Conservation (phyloP, 495 filamentous ascomycete species). For the Penicillium roqueforti region DNA sequence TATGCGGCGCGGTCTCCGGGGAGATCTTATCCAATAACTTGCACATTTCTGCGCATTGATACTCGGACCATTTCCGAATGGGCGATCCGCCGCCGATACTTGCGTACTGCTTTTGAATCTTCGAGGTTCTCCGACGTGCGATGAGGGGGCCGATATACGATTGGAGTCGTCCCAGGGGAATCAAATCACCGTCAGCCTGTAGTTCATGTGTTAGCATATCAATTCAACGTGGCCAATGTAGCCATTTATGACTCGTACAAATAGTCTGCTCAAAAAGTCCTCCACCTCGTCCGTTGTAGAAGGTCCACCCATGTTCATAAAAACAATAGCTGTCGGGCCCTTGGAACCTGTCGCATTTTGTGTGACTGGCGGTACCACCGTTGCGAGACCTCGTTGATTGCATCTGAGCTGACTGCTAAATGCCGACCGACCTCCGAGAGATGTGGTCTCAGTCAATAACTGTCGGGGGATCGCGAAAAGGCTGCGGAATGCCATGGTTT, state of each 20-base stretch:
- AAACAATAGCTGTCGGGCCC: slow-evolving; percentile 90
- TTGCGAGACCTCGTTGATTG: slow-evolving; percentile 51
- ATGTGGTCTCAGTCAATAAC: slow-evolving; percentile 24
- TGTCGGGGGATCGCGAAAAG: slow-evolving; percentile 31
- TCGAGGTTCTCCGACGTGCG: slow-evolving; percentile 79
- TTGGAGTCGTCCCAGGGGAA: slow-evolving; percentile 92
- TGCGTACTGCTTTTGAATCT: slow-evolving; percentile 92
- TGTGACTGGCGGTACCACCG: slow-evolving; percentile 67
- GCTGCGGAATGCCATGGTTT: slow-evolving; percentile 37
- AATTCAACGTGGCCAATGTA: not conserved
- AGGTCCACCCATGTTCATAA: slow-evolving; percentile 98
- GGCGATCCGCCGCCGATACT: slow-evolving; percentile 95
- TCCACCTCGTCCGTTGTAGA: slow-evolving; percentile 83
- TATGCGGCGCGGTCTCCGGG: slow-evolving; percentile 92
- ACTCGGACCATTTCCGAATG: slow-evolving; percentile 96
- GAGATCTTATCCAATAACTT: slow-evolving; percentile 86
- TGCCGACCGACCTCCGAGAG: slow-evolving; percentile 19
- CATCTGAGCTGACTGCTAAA: slow-evolving; percentile 23
- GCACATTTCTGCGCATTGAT: slow-evolving; percentile 91
- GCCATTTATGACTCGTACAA: slow-evolving; percentile 54
- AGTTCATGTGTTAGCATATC: not conserved
- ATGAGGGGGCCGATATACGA: slow-evolving; percentile 86
- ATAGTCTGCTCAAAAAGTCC: slow-evolving; percentile 88
- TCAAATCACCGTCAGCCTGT: slow-evolving; percentile 88
- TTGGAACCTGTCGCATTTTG: slow-evolving; percentile 60